phyloP scores from a whole-genome alignment of 805 yeast genomes.

The Babjeviella inositovora region DNA sequence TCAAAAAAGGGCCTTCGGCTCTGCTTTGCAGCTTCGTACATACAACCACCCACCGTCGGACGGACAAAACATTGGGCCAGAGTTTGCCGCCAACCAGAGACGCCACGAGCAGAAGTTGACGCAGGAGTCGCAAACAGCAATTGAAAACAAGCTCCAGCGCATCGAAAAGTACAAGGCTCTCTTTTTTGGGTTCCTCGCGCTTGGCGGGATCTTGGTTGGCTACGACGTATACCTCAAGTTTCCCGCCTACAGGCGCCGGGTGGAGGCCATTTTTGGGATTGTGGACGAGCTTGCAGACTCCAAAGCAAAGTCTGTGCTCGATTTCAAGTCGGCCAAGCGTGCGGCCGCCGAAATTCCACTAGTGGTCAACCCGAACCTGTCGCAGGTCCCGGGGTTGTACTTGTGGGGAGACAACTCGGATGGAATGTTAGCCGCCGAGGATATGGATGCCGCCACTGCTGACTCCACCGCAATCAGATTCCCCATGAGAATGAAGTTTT shows the following conservation, averaged over 20 bases:
- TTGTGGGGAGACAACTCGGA: conserved; percentile 42
- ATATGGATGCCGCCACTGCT: too few relatives aligned
- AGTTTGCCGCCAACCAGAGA: too few relatives aligned
- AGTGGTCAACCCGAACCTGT: conserved; percentile 15
- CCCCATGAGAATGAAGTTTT: conserved; percentile 46
- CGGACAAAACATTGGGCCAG: background rate
- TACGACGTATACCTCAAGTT: conserved; percentile 20
- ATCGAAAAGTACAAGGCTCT: conserved; percentile 26
- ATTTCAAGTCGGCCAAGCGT: conserved; percentile 14
- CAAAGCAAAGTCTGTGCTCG: conserved; percentile 14
- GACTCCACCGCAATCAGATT: conserved; percentile 19
- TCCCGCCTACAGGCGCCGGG: conserved; percentile 14
- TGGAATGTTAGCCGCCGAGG: conserved; percentile 12
- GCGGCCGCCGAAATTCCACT: conserved; percentile 12
- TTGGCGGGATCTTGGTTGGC: conserved; percentile 19
- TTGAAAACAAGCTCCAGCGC: conserved; percentile 16
- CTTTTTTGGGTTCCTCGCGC: conserved; percentile 19
- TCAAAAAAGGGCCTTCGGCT: too few relatives aligned
- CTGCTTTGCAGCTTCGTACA: too few relatives aligned
- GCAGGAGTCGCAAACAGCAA: too few relatives aligned
- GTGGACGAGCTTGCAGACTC: conserved; percentile 11
- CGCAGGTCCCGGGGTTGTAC: conserved; percentile 39
- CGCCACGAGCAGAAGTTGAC: too few relatives aligned
- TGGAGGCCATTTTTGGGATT: conserved; percentile 6
- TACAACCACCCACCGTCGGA: conserved; percentile 1